These are phyloP conservation scores for Sporobolomyces pararoseus DNA, from an alignment of 768 basidiomycete genomes.

Conservation along the genomic window DNA sequence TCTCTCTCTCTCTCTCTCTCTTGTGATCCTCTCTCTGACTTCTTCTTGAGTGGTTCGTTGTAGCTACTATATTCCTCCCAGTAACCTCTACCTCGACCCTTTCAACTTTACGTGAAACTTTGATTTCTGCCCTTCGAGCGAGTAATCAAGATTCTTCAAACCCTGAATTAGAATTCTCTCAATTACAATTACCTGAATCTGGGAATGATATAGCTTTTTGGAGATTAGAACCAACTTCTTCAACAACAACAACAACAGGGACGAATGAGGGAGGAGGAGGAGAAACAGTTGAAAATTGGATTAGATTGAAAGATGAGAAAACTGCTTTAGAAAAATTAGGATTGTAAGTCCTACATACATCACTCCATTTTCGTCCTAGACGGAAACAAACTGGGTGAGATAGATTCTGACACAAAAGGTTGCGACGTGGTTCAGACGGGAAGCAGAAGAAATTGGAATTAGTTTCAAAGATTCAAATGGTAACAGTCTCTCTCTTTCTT, in stretches of 20 bases:
- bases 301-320: slow-evolving; percentile 33
- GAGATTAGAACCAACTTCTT: background rate
- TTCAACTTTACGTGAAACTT: slow-evolving; percentile 1
- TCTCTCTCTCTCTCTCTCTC: background rate
- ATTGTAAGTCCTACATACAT: slow-evolving; percentile 17
- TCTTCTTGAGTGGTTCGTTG: background rate
- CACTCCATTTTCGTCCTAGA: background rate
- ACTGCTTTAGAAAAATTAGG: slow-evolving; percentile 36
- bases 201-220: slow-evolving; percentile 34
- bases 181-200: background rate
- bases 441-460: slow-evolving; percentile 35
- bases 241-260: background rate
- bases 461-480: slow-evolving; percentile 27
- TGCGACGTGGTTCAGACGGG: slow-evolving; percentile 3
- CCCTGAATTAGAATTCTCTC: background rate
- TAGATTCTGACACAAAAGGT: no score
- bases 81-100: slow-evolving; percentile 25
- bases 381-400: background rate
- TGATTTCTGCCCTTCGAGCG: slow-evolving; percentile 20
- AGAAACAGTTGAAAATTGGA: slow-evolving; percentile 27
- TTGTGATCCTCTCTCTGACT: background rate
- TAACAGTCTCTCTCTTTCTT: background rate
- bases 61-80: slow-evolving; percentile 38
- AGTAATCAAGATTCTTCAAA: background rate
- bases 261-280: background rate